Conservation (phyloP, 352 stramenopile genomes). For the Phytophthora chlamydospora region DNA sequence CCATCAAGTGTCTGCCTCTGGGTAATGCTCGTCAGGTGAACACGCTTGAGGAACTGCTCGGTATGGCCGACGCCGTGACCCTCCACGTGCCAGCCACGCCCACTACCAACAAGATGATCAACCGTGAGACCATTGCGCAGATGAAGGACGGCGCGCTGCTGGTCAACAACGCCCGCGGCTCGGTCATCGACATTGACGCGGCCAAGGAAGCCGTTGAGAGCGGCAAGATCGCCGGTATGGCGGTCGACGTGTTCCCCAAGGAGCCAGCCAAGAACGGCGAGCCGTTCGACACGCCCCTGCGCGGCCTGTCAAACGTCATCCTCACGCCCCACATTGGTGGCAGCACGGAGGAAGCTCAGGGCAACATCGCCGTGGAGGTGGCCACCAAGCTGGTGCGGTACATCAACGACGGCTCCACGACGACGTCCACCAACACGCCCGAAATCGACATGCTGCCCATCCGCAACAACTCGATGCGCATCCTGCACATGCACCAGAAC, state of each 20-base stretch:
- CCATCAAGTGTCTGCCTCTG: conserved; percentile 82
- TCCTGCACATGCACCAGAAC: conserved; percentile 89
- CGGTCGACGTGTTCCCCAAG: conserved; percentile 90
- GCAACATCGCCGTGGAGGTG: conserved; percentile 88
- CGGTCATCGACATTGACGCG: conserved; percentile 94
- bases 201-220: conserved; percentile 90
- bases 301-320: conserved; percentile 93
- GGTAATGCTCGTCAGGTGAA: conserved; percentile 86
- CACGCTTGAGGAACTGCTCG: conserved; percentile 84
- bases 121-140: conserved; percentile 80
- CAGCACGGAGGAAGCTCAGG: conserved; percentile 96
- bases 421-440: conserved; percentile 79
- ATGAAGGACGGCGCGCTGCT: conserved; percentile 94
- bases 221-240: conserved; percentile 80
- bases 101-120: conserved; percentile 93
- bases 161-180: conserved; percentile 95
- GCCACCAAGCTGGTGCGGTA: conserved; percentile 83
- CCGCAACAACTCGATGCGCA: conserved; percentile 79
- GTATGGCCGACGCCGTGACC: conserved; percentile 91
- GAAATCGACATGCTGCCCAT: conserved; percentile 84
- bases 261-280: conserved; percentile 89
- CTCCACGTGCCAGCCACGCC: conserved; percentile 96
- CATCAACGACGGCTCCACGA: conserved; percentile 84
- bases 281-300: conserved; percentile 86
- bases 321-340: conserved; percentile 96